A percentile compares a stretch with the other conserved stretches of the same genome.
Evolutionary conservation across 2,329 filamentous ascomycete genomes (phyloP).

Genomic region (Fusarium pseudoanthophilum): DNA sequence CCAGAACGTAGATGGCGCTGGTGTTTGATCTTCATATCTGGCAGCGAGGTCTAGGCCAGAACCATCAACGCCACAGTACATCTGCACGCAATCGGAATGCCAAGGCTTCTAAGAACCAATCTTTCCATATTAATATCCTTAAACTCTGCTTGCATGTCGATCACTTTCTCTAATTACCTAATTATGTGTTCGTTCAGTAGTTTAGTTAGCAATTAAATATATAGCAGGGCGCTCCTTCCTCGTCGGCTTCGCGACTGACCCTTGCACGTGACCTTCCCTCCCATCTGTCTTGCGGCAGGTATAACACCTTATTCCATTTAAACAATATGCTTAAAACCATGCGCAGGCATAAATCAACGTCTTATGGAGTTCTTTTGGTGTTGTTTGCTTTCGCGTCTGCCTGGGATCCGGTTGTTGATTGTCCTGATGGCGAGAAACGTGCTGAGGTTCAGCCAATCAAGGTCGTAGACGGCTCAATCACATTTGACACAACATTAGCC

Average conservation of each 20-base stretch:
- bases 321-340: neutral
- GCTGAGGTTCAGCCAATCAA: slow-evolving; percentile 5
- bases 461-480: slow-evolving; percentile 9
- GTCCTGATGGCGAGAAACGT: neutral
- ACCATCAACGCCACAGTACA: neutral
- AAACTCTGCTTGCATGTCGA: neutral
- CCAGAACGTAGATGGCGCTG: neutral
- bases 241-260: neutral
- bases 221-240: neutral
- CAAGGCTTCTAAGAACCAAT: neutral
- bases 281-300: neutral
- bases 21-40: neutral
- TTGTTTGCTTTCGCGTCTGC: neutral
- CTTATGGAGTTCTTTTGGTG: neutral
- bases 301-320: neutral
- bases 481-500: slow-evolving; percentile 7
- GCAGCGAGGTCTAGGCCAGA: neutral
- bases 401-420: slow-evolving; percentile 1
- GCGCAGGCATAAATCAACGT: neutral
- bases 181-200: neutral
- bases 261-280: neutral
- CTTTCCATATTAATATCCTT: neutral
- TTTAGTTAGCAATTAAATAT: neutral
- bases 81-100: neutral
- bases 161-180: rapidly evolving